Evolutionary conservation across 139 green algal genomes (phyloP).

Genomic region (Chlorella sp.): DNA sequence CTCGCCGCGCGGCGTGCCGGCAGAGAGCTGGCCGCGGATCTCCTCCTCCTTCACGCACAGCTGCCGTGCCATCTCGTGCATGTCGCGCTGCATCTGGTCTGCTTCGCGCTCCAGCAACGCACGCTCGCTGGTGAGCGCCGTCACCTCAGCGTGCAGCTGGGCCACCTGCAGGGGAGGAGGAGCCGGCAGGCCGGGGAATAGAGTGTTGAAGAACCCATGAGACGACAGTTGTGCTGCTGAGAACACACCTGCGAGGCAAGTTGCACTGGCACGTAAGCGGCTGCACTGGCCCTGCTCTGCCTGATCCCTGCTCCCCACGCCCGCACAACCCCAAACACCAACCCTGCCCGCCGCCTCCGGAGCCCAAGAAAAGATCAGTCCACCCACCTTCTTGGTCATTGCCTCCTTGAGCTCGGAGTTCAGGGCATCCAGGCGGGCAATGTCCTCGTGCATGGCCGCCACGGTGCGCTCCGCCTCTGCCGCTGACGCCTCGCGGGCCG

Average conservation of each 20-base stretch:
- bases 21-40: not conserved
- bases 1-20: constrained; percentile 19
- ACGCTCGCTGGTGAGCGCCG: constrained; percentile 19
- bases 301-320: too few species aligned
- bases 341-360: too few species aligned
- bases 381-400: constrained; percentile 28
- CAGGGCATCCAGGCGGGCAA: not conserved
- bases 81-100: constrained; percentile 15
- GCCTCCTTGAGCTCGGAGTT: not conserved
- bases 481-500: not conserved
- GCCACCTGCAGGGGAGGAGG: constrained; percentile 7
- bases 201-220: not conserved
- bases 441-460: not conserved
- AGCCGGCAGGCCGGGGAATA: not conserved
- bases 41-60: constrained; percentile 31
- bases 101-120: constrained; percentile 33
- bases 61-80: constrained; percentile 28
- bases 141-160: not conserved
- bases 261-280: not conserved
- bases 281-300: not conserved
- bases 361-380: not conserved
- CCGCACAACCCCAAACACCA: too few species aligned
- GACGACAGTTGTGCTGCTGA: not conserved
- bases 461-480: constrained; percentile 1
- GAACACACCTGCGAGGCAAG: not conserved